Conservation (phyloP, 2,329 filamentous ascomycete species). For the Phaeosphaeria sp. region DNA sequence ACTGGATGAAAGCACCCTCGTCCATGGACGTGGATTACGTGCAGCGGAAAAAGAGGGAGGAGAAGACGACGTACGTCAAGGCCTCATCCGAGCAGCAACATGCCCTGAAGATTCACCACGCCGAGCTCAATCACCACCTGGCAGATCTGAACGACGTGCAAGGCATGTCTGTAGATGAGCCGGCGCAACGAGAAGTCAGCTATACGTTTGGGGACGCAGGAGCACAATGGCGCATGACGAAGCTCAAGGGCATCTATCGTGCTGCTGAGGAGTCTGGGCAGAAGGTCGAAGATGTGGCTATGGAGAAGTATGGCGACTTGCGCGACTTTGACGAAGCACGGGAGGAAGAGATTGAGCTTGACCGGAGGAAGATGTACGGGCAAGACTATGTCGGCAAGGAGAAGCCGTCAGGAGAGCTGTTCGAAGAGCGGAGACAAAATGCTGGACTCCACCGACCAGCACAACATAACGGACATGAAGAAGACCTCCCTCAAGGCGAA, state of each 20-base stretch:
- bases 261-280: constrained; percentile 75
- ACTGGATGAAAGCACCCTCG: constrained; percentile 93
- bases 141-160: constrained; percentile 57
- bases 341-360: constrained; percentile 91
- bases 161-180: constrained; percentile 48
- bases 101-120: constrained; percentile 75
- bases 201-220: constrained; percentile 91
- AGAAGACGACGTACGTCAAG: constrained; percentile 52
- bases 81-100: constrained; percentile 63
- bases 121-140: constrained; percentile 79
- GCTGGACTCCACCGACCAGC: constrained; percentile 56
- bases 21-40: constrained; percentile 85
- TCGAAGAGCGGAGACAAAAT: constrained; percentile 73
- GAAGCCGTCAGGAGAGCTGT: constrained; percentile 87
- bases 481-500: constrained; percentile 59
- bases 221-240: constrained; percentile 96
- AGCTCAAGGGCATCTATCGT: constrained; percentile 83
- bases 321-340: constrained; percentile 89
- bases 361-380: constrained; percentile 82
- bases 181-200: constrained; percentile 67
- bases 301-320: constrained; percentile 81
- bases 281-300: constrained; percentile 80
- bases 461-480: constrained; percentile 30
- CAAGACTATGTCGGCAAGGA: constrained; percentile 83
- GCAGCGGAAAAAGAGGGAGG: constrained; percentile 62